Conservation (phyloP, 495 filamentous ascomycete genomes). For the Pseudoneurospora amorphoporcata region DNA sequence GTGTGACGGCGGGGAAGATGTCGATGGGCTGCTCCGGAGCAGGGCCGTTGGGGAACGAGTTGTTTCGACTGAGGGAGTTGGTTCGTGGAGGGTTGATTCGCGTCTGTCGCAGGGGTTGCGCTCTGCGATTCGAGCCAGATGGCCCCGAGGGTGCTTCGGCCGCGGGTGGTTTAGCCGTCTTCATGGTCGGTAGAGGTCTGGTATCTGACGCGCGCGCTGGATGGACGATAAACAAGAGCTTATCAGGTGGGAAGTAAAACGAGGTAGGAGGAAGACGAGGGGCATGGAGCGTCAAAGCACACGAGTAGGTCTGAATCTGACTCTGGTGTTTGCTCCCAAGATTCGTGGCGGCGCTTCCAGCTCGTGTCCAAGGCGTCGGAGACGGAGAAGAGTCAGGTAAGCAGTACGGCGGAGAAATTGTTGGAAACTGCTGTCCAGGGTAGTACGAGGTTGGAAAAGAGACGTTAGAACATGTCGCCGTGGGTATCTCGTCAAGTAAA, state of each 20-base stretch:
- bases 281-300: not conserved
- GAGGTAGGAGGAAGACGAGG: not conserved
- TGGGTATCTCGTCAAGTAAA: not conserved
- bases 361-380: not conserved
- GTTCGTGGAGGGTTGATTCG: constrained; percentile 44
- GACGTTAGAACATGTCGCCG: not conserved
- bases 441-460: not conserved
- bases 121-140: constrained; percentile 39
- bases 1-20: constrained; percentile 85
- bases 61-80: constrained; percentile 32
- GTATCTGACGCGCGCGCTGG: not conserved
- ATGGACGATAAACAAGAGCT: not conserved
- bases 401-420: not conserved
- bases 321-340: not conserved
- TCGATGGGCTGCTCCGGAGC: constrained; percentile 41
- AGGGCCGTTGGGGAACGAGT: constrained; percentile 32
- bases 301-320: not conserved
- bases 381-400: not conserved
- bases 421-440: not conserved
- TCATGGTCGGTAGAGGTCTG: constrained; percentile 27
- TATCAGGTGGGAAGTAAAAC: not conserved
- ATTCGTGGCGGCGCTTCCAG: not conserved
- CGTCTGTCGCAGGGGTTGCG: constrained; percentile 50
- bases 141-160: constrained; percentile 21
- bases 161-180: constrained; percentile 37